phyloP scores from a whole-genome alignment of 164 flowering plant genomes.

The Amborella trichopoda region DNA sequence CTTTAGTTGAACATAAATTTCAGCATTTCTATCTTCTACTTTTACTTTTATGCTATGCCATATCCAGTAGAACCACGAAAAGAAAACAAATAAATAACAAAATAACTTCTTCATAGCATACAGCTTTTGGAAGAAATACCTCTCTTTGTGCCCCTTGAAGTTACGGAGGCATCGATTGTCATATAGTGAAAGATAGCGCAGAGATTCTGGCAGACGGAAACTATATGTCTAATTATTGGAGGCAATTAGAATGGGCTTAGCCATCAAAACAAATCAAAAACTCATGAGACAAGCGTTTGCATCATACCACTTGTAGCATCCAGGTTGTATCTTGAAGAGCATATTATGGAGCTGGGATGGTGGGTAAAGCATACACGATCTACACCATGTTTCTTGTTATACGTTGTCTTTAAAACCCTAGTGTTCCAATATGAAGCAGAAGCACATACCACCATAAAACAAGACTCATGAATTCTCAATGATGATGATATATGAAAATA shows the following conservation, averaged over 20 bases:
- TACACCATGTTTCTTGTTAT: conserved; percentile 90
- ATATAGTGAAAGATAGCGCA: conserved; percentile 90
- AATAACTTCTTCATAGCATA: no score
- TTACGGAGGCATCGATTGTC: conserved; percentile 95
- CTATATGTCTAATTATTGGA: neutral
- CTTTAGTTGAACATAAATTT: no score
- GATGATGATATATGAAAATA: no score
- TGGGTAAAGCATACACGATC: conserved; percentile 94
- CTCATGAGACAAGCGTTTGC: no score
- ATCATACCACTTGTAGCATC: conserved; percentile 55
- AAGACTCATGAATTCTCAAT: no score
- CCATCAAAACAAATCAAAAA: neutral
- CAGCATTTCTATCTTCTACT: no score
- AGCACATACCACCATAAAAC: no score
- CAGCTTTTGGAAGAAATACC: conserved; percentile 48
- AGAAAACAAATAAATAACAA: no score
- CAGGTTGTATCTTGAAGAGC: conserved; percentile 77
- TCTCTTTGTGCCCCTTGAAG: conserved; percentile 94
- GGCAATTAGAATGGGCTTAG: neutral
- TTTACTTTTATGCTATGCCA: no score
- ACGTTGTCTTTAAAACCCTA: conserved; percentile 90
- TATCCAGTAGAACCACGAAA: no score
- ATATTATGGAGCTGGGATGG: conserved; percentile 88
- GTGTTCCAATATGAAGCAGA: no score
- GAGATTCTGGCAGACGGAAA: conserved; percentile 44